phyloP scores from a whole-genome alignment of 2,329 filamentous ascomycete genomes.

The Cercospora sp. region DNA sequence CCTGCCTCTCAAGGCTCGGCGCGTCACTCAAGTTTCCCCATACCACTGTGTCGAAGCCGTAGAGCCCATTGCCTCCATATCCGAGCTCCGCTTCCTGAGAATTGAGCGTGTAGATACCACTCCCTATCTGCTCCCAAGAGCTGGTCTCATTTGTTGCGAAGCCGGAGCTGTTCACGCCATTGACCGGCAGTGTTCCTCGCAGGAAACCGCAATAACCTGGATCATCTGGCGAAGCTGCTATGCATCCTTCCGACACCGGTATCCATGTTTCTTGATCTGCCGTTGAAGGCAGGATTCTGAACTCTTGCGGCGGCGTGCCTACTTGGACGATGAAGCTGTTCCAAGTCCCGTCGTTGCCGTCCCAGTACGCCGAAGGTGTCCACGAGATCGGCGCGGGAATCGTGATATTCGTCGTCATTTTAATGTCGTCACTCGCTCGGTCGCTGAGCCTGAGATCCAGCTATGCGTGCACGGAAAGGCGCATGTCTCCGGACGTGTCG shows the following conservation, averaged over 20 bases:
- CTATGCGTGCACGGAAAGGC: neutral
- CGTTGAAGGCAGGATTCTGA: slow-evolving; percentile 15
- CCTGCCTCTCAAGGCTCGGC: slow-evolving; percentile 5
- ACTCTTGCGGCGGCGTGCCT: slow-evolving; percentile 31
- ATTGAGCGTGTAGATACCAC: slow-evolving; percentile 12
- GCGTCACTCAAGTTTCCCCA: neutral
- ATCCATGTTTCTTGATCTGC: slow-evolving; percentile 12
- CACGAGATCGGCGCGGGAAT: slow-evolving; percentile 11
- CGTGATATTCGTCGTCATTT: slow-evolving; percentile 5
- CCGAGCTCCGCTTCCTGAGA: slow-evolving; percentile 9
- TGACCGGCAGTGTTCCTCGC: slow-evolving; percentile 10
- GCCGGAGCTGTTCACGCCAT: slow-evolving; percentile 27
- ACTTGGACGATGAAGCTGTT: slow-evolving; percentile 29
- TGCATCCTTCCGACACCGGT: slow-evolving; percentile 15
- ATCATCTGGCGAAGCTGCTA: slow-evolving; percentile 17
- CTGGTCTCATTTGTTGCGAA: slow-evolving; percentile 36
- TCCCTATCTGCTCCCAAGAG: slow-evolving; percentile 9
- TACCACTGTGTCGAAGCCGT: slow-evolving; percentile 12
- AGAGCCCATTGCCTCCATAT: slow-evolving; percentile 12
- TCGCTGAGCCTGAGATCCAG: neutral
- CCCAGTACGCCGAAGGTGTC: slow-evolving; percentile 19
- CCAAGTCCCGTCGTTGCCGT: slow-evolving; percentile 32
- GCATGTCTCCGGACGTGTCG: neutral
- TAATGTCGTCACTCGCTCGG: neutral
- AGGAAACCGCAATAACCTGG: slow-evolving; percentile 16